Evolutionary conservation across 306 rosid genomes (phyloP), one percentile per base, ranked within the genome.

Genomic region (Urtica urens): DNA sequence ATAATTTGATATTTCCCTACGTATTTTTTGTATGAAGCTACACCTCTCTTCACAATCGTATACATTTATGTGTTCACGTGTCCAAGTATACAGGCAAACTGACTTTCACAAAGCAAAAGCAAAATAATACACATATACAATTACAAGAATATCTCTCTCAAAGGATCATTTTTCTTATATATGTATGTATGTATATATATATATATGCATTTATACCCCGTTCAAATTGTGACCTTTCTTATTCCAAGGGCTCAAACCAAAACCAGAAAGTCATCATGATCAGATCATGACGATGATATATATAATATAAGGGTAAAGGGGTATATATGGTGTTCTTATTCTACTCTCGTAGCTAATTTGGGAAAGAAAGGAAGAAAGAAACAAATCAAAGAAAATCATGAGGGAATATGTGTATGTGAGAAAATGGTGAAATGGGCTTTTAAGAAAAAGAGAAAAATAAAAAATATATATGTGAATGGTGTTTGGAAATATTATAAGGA

Each of bases 171-270:
- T 15, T 1, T 28, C 12, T 48, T n/a, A 28, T 44, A 53, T 39
- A 68, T 63, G n/a, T n/a, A n/a, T n/a, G n/a, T n/a, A n/a, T n/a
- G n/a, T n/a, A n/a, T n/a, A n/a, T n/a, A n/a, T n/a, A n/a, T n/a
- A n/a, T n/a, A n/a, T n/a, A n/a, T n/a, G n/a, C n/a, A n/a, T n/a
- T n/a, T n/a, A 53, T 37, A 59, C 68, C 52, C 45, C 58, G n/a
- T n/a, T n/a, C n/a, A n/a, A n/a, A 42, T 31, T 40, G 44, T 54
- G 69, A 59, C 80, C 62, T 69, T 78, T 73, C 66, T 78, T 79
- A 35, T 10, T 24, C 55, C 28, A 8, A 26, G 28, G 58, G 17
- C 21, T 28, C 16, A 5, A 60, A 51, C 37, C 64, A 47, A 47
- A 34, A 46, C 56, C 41, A 48, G 23, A 18, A 38, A 60, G 34